Conservation (phyloP, 495 filamentous ascomycete species). For the Xylaria longipes region DNA sequence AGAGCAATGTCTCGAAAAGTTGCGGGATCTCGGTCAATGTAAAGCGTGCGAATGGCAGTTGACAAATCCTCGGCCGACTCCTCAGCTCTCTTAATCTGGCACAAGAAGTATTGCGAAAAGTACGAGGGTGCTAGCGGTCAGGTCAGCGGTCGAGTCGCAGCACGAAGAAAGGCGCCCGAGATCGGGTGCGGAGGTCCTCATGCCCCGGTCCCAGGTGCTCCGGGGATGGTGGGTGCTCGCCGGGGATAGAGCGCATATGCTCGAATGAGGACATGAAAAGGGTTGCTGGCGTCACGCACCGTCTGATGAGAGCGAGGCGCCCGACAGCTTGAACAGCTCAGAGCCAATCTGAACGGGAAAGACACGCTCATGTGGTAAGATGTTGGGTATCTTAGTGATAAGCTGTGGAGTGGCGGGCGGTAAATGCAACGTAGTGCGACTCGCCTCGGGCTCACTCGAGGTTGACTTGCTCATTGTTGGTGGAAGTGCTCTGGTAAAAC, state of each 20-base stretch:
- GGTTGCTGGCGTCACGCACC: conserved; percentile 65
- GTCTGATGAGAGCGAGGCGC: conserved; percentile 94
- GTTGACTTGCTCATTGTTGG: conserved; percentile 37
- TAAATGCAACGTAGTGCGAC: conserved; percentile 34
- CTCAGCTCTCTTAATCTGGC: conserved; percentile 71
- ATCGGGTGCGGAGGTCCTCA: not conserved
- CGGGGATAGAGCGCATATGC: conserved; percentile 29
- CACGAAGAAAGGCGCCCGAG: not conserved
- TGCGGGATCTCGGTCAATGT: conserved; percentile 92
- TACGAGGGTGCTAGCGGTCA: conserved; percentile 84
- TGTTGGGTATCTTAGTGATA: conserved; percentile 59
- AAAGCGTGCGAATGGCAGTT: conserved; percentile 69
- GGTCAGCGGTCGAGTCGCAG: conserved; percentile 27
- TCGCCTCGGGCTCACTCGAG: conserved; percentile 40
- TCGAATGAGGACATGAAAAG: conserved; percentile 16
- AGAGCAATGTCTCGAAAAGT: conserved; percentile 90
- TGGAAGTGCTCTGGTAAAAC: not conserved
- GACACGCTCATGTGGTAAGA: conserved; percentile 70
- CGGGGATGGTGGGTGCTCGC: not conserved
- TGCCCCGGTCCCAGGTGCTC: not conserved
- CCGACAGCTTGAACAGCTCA: conserved; percentile 88
- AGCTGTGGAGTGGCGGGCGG: conserved; percentile 38
- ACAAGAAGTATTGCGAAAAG: conserved; percentile 92
- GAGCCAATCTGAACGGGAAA: conserved; percentile 95
- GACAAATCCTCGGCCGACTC: conserved; percentile 60